phyloP scores from a whole-genome alignment of 352 stramenopile genomes.

The Phytophthora meadii region DNA sequence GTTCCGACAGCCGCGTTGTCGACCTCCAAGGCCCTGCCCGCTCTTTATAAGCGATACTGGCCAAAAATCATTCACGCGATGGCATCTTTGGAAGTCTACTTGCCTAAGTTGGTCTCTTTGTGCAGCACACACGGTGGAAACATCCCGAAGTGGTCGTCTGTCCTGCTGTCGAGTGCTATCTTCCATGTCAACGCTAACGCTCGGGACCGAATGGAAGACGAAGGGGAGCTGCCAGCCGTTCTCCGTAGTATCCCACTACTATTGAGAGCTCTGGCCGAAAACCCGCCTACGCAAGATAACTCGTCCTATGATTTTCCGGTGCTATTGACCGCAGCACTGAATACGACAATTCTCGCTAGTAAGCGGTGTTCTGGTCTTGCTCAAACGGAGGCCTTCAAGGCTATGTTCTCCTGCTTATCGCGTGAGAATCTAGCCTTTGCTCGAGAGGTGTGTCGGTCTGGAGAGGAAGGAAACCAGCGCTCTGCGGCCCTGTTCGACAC shows the following conservation, averaged over 20 bases:
- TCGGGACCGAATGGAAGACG: slow-evolving; percentile 49
- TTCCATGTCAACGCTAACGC: slow-evolving; percentile 55
- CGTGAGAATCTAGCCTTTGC: slow-evolving; percentile 42
- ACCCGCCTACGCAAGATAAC: slow-evolving; percentile 3
- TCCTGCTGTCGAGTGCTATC: slow-evolving; percentile 47
- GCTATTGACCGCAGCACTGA: slow-evolving; percentile 40
- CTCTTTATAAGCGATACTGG: slow-evolving; percentile 69
- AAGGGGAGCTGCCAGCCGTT: slow-evolving; percentile 47
- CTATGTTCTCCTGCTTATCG: slow-evolving; percentile 52
- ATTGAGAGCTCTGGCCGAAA: slow-evolving; percentile 30
- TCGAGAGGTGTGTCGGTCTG: slow-evolving; percentile 21
- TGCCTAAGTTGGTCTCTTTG: slow-evolving; percentile 33
- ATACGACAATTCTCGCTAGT: slow-evolving; percentile 46
- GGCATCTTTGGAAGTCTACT: slow-evolving; percentile 38
- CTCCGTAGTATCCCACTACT: slow-evolving; percentile 48
- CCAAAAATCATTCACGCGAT: slow-evolving; percentile 59
- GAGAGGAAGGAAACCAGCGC: slow-evolving; percentile 13
- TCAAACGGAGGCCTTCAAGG: slow-evolving; percentile 49
- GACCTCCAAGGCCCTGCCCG: slow-evolving; percentile 25
- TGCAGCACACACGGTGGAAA: slow-evolving; percentile 7
- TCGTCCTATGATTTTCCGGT: slow-evolving; percentile 29
- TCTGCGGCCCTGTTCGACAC: slow-evolving; percentile 28
- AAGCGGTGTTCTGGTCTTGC: slow-evolving; percentile 39
- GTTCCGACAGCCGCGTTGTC: slow-evolving; percentile 12
- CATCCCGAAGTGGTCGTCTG: slow-evolving; percentile 33